Evolutionary conservation across 75 land plant genomes (phyloP).

Genomic region (Isoetes taiwanensis): DNA sequence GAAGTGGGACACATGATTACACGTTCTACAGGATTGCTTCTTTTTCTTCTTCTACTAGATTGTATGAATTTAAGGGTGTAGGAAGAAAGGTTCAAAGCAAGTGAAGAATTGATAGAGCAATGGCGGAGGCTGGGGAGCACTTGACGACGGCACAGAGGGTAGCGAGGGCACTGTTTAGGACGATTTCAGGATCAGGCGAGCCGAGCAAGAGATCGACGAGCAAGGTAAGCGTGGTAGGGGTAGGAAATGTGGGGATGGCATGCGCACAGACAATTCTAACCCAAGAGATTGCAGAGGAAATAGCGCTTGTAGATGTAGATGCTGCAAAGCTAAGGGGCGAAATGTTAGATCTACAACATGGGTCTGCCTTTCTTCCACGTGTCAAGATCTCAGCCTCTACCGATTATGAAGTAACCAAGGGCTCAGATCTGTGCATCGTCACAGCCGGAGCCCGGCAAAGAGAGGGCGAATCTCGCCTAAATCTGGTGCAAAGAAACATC

Average conservation of each 20-base stretch:
- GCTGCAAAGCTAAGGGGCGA: constrained; percentile 76
- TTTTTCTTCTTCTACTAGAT: too few relatives aligned
- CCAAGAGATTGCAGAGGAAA: constrained; percentile 56
- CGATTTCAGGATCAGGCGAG: too few relatives aligned
- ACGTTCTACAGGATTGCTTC: too few relatives aligned
- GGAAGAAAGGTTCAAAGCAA: too few relatives aligned
- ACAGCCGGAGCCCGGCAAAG: constrained; percentile 80
- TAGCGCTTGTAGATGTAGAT: constrained; percentile 60
- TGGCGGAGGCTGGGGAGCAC: too few relatives aligned
- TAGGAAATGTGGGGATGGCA: constrained; percentile 95
- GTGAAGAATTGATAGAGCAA: too few relatives aligned
- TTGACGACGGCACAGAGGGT: too few relatives aligned
- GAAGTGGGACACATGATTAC: too few relatives aligned
- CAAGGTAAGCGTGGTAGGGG: constrained; percentile 66
- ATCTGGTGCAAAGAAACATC: constrained; percentile 47
- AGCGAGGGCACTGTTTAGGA: too few relatives aligned
- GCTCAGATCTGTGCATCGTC: constrained; percentile 63
- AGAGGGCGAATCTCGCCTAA: constrained; percentile 59
- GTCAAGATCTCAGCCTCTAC: constrained; percentile 39
- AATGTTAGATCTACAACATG: constrained; percentile 73
- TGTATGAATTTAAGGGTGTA: too few relatives aligned
- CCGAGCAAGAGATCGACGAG: too few relatives aligned
- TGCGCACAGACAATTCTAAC: constrained; percentile 84
- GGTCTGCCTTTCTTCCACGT: constrained; percentile 80
- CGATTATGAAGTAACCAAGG: constrained; percentile 53